Conservation (phyloP, 495 filamentous ascomycete species). For the Amniculicola lignicola region DNA sequence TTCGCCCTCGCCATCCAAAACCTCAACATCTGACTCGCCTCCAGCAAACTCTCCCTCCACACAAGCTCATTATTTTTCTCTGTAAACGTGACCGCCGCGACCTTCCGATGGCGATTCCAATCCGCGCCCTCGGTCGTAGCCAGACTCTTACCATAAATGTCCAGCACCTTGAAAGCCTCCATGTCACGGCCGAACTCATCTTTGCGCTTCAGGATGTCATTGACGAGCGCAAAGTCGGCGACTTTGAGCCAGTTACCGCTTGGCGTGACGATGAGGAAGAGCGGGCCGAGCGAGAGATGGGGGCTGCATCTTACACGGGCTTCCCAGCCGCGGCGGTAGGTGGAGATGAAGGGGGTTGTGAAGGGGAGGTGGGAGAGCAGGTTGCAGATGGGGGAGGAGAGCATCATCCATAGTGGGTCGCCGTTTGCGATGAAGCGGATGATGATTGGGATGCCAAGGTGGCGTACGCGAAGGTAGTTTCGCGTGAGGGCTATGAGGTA, state of each 20-base stretch:
- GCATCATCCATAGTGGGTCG: conserved; percentile 13
- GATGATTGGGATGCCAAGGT: conserved; percentile 1
- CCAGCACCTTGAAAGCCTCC: conserved; percentile 40
- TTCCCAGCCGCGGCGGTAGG: conserved; percentile 42
- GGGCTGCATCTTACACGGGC: conserved; percentile 12
- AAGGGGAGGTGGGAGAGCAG: conserved; percentile 31
- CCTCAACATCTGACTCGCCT: conserved; percentile 37
- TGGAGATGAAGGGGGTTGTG: conserved; percentile 27
- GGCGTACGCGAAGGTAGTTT: conserved; percentile 6
- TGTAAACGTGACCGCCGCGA: conserved; percentile 46
- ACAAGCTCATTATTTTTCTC: conserved; percentile 50
- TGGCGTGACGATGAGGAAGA: conserved; percentile 40
- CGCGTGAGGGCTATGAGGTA: background rate
- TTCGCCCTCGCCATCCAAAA: conserved; percentile 39
- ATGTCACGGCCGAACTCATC: conserved; percentile 48
- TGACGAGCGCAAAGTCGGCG: conserved; percentile 42
- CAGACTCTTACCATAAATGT: conserved; percentile 50
- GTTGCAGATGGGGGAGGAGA: background rate
- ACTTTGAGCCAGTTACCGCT: conserved; percentile 45
- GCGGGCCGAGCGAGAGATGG: background rate
- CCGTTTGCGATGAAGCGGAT: background rate
- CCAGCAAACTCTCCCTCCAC: conserved; percentile 43
- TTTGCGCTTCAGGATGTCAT: conserved; percentile 41
- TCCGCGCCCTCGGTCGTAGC: conserved; percentile 42
- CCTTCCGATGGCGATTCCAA: conserved; percentile 50